Evolutionary conservation across 192 early-diverging fungal genomes (phyloP).

Genomic region (Endogone sp.): DNA sequence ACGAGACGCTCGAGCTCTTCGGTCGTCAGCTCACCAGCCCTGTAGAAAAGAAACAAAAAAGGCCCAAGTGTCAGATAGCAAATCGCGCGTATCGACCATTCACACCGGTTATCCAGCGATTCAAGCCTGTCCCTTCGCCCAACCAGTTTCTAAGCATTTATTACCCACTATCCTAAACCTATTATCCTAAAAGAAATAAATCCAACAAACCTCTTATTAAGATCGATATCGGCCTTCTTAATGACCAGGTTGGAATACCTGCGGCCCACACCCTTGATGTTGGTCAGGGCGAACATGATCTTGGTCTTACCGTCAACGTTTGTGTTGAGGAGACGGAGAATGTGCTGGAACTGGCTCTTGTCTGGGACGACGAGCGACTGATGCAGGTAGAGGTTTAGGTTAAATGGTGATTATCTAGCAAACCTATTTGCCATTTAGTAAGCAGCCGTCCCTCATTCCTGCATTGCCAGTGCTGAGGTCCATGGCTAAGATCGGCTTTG

Average conservation of each 20-base stretch:
- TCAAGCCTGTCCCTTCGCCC: neutral
- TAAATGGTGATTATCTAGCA: too few species aligned
- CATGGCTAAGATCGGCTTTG: too few species aligned
- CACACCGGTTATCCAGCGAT: too few species aligned
- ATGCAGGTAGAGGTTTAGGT: neutral
- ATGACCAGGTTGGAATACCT: slow-evolving; percentile 98
- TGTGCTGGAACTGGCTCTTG: slow-evolving; percentile 94
- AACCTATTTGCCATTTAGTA: too few species aligned
- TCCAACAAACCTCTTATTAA: slow-evolving; percentile 87
- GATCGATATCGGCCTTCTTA: slow-evolving; percentile 99
- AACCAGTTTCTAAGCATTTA: too few species aligned
- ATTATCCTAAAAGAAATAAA: neutral
- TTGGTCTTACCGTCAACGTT: slow-evolving; percentile 96
- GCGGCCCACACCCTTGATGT: slow-evolving; percentile 98
- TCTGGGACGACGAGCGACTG: slow-evolving; percentile 89
- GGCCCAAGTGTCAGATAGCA: too few species aligned
- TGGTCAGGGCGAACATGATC: slow-evolving; percentile 93
- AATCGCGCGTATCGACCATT: neutral
- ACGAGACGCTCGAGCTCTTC: slow-evolving; percentile 98
- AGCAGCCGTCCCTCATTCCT: too few species aligned
- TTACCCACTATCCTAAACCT: too few species aligned
- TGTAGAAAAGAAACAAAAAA: slow-evolving; percentile 18
- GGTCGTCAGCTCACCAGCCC: slow-evolving; percentile 95
- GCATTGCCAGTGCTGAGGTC: too few species aligned
- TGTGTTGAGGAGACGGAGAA: slow-evolving; percentile 98